Base-by-base conservation (phyloP, 2,329 filamentous ascomycete genomes). In the Simplicillium sp. region DNA sequence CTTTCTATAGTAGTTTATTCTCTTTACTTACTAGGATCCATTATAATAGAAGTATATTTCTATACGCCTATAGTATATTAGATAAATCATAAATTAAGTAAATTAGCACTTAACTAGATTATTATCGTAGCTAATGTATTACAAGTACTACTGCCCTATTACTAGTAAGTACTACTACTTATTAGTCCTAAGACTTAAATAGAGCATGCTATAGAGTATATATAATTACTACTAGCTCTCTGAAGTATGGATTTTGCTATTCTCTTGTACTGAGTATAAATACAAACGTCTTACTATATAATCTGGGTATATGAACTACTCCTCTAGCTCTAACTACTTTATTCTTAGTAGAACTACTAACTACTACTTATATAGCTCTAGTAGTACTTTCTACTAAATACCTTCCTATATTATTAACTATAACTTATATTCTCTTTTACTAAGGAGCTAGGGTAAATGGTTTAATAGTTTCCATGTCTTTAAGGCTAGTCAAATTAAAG, bases 321-420 rank as follows among this genome's bases (percentile, higher is more conserved):
- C 47, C 43, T 14, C 46, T 40, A 11, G 48, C 45, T 13, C 46
- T 46, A n/a, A 51, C 46, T 15, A 50, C 16, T 6, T 43, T 45
- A 33, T 48, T 47, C 17, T 47, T 35, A 13, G 42, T 42, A 5
- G 45, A 50, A 16, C 46, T 48, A 35, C 50, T 49, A 15, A 47
- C 46, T 18, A 45, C 44, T n/a, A 47, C 18, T 29, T 37, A 18
- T 38, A 44, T 34, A 4, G 38, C 38, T 36, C 36, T 40, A 36
- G 11, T 38, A 35, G 16, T 36, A n/a, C 20, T 34, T 31, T 34
- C 17, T 29, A 13, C 39, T 15, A n/a, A 14, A 28, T 20, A 15
- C 20, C 20, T 29, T 11, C 13, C 29, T 12, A 12, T 28, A 29
- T 38, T 31, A 32, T 25, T 20, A 9, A 25, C 37, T 36, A 37